Percentiles rank a stretch among this genome's conserved stretches.
These are phyloP conservation scores for Puccinia brachypodii DNA, from an alignment of 1,284 basidiomycete species.

Conservation along the genomic window DNA sequence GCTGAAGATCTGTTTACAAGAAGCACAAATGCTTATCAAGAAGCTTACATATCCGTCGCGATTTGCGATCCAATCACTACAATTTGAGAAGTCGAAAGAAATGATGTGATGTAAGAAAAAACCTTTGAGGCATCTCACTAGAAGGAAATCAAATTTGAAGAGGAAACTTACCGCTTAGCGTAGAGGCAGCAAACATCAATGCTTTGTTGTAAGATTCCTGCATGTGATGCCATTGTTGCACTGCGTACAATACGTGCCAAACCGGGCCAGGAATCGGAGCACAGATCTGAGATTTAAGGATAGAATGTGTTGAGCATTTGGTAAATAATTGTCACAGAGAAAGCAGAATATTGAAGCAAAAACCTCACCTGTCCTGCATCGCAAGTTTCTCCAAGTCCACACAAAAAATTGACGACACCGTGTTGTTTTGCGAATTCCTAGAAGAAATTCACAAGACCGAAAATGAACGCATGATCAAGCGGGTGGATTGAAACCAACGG, in stretches of 20 bases:
- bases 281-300: conserved; percentile 6
- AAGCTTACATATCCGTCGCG: conserved; percentile 30
- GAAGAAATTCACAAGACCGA: background rate
- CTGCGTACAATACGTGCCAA: conserved; percentile 34
- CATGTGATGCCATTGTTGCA: conserved; percentile 14
- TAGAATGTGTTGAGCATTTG: too few relatives aligned
- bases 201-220: conserved; percentile 9
- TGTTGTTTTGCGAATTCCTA: conserved; percentile 31
- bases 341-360: background rate
- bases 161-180: background rate
- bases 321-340: too few relatives aligned
- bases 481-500: background rate
- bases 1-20: background rate
- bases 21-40: background rate
- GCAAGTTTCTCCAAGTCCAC: conserved; percentile 37
- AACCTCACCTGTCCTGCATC: conserved; percentile 28
- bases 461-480: background rate
- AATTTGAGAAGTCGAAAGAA: background rate
- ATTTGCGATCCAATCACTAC: conserved; percentile 16
- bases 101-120: too few relatives aligned
- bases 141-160: too few relatives aligned
- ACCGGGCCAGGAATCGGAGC: conserved; percentile 29
- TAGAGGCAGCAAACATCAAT: background rate
- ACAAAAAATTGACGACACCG: conserved; percentile 17
- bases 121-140: too few relatives aligned